Percentiles rank a stretch among this genome's conserved stretches.
Conservation (phyloP, 1,284 basidiomycete species). For the Neolentinus lepideus region DNA sequence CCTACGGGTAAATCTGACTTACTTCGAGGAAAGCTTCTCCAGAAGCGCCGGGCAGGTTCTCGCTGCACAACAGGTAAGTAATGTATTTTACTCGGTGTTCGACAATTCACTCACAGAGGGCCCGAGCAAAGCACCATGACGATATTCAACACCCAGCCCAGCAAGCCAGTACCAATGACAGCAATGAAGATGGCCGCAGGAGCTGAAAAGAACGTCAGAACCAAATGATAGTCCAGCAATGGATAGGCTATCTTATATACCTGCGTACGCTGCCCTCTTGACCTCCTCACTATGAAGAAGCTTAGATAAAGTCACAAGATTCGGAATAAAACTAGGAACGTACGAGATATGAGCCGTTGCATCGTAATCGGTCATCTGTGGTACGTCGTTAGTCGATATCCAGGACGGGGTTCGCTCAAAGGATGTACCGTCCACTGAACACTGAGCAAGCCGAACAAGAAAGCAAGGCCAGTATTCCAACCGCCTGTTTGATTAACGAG, state of each 20-base stretch:
- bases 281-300: slow-evolving; percentile 68
- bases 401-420: background rate
- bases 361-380: slow-evolving; percentile 47
- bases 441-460: slow-evolving; percentile 82
- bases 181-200: slow-evolving; percentile 83
- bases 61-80: slow-evolving; percentile 26
- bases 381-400: background rate
- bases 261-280: slow-evolving; percentile 81
- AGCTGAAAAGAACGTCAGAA: slow-evolving; percentile 26
- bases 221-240: background rate
- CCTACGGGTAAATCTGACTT: slow-evolving; percentile 8
- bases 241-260: slow-evolving; percentile 30
- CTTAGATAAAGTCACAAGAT: too few relatives aligned
- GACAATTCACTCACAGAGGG: slow-evolving; percentile 37
- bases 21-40: slow-evolving; percentile 67
- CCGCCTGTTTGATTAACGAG: slow-evolving; percentile 75
- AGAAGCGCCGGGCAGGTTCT: slow-evolving; percentile 55
- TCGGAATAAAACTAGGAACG: too few relatives aligned
- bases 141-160: slow-evolving; percentile 83
- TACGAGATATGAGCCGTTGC: slow-evolving; percentile 86
- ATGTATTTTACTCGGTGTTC: background rate
- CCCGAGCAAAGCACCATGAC: slow-evolving; percentile 80
- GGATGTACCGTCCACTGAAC: slow-evolving; percentile 83
- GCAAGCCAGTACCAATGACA: slow-evolving; percentile 78
- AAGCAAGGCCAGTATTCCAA: slow-evolving; percentile 75